Evolutionary conservation across 176 grass and related monocot species (phyloP).

Genomic region (Saccharum spontaneum): DNA sequence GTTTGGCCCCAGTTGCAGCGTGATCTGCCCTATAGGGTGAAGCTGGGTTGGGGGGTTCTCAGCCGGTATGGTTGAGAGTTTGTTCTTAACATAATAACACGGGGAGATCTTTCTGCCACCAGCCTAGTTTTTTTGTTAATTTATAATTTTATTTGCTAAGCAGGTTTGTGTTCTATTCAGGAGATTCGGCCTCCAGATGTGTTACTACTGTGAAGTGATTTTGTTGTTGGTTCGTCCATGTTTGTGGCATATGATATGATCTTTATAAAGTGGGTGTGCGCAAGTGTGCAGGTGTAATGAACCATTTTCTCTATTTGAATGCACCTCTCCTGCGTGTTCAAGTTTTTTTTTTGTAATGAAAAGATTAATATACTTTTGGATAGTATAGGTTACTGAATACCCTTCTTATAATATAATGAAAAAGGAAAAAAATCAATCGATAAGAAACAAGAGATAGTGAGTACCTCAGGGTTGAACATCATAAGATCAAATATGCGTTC

Average conservation of each 20-base stretch:
- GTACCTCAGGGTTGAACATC: slow-evolving; percentile 70
- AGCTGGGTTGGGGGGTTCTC: neutral
- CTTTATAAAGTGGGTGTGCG: neutral
- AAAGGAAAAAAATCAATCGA: neutral
- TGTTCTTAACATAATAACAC: neutral
- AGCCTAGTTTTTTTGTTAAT: neutral
- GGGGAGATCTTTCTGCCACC: neutral
- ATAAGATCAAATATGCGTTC: slow-evolving; percentile 75
- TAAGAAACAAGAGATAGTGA: slow-evolving; percentile 22
- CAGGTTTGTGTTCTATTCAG: neutral
- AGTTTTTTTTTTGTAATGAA: neutral
- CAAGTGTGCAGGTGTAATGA: neutral
- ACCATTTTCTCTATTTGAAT: neutral
- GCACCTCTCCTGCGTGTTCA: neutral
- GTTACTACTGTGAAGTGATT: neutral
- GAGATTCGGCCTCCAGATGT: neutral
- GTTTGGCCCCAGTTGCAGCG: neutral
- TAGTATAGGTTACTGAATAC: neutral
- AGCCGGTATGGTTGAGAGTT: neutral
- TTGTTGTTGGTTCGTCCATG: neutral
- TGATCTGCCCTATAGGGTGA: neutral
- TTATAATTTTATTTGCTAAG: neutral
- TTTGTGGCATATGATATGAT: neutral
- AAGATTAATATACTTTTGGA: neutral
- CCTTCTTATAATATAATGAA: slow-evolving; percentile 7